Conservation (phyloP, 116 monocot species). For the Papilionanthe hybrid region DNA sequence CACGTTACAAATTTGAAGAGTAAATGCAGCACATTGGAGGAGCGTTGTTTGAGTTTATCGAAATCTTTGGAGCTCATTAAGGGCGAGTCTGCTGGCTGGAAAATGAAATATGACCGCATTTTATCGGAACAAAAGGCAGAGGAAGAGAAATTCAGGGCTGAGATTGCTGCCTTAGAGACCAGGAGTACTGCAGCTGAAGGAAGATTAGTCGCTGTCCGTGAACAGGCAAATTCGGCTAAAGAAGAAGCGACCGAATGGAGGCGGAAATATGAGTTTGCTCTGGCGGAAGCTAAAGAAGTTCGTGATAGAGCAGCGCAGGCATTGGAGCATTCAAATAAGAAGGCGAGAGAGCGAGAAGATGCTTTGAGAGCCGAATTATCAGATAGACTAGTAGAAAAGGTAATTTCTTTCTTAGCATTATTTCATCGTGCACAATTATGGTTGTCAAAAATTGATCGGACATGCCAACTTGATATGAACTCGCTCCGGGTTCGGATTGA, state of each 20-base stretch:
- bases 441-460: too few species aligned
- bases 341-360: constrained; percentile 78
- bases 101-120: constrained; percentile 48
- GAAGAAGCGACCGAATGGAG: constrained; percentile 92
- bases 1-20: constrained; percentile 67
- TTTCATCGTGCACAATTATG: neutral
- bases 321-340: constrained; percentile 63
- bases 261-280: constrained; percentile 66
- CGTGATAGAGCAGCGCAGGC: constrained; percentile 56
- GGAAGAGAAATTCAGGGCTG: constrained; percentile 47
- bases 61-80: constrained; percentile 52
- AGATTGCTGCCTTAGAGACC: constrained; percentile 49
- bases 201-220: constrained; percentile 70
- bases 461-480: too few species aligned
- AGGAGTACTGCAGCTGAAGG: constrained; percentile 62
- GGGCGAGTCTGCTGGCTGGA: constrained; percentile 65
- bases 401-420: neutral
- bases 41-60: constrained; percentile 45
- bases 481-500: too few species aligned
- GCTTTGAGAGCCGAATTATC: constrained; percentile 55
- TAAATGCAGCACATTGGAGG: constrained; percentile 74
- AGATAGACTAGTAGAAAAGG: constrained; percentile 11
- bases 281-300: constrained; percentile 63
- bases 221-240: constrained; percentile 64
- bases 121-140: constrained; percentile 41